These are phyloP conservation scores for Hanseniaspora gamundiae DNA, from an alignment of 1,139 yeast species.

Conservation along the genomic window DNA sequence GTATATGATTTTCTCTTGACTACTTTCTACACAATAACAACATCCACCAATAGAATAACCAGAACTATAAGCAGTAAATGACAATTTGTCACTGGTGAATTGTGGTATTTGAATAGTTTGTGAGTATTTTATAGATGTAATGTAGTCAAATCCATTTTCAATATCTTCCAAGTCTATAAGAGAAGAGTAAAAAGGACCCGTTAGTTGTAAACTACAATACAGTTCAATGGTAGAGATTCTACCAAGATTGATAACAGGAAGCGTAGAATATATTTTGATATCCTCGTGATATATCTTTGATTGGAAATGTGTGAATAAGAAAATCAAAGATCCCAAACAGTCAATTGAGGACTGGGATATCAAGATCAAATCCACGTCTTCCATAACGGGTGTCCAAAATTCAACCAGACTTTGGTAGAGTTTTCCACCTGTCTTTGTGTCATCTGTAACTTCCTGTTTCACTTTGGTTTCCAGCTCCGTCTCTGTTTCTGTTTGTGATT, in stretches of 20 bases:
- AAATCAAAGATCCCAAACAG: conserved; percentile 70
- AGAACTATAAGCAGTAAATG: conserved; percentile 74
- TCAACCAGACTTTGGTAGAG: conserved; percentile 15
- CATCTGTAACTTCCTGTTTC: conserved; percentile 20
- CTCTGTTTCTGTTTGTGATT: background rate
- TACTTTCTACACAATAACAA: conserved; percentile 6
- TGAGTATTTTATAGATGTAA: conserved; percentile 60
- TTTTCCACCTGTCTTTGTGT: conserved; percentile 1
- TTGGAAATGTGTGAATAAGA: conserved; percentile 47
- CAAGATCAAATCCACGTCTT: conserved; percentile 52
- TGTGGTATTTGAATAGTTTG: conserved; percentile 50
- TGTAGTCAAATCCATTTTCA: conserved; percentile 64
- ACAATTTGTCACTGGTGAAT: conserved; percentile 47
- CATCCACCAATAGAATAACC: conserved; percentile 91
- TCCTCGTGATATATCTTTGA: conserved; percentile 23
- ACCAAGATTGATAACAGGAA: conserved; percentile 82
- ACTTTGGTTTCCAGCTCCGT: conserved; percentile 1
- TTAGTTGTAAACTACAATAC: conserved; percentile 57
- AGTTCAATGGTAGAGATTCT: conserved; percentile 73
- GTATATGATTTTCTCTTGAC: conserved; percentile 49
- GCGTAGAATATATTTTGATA: conserved; percentile 73
- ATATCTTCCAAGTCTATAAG: conserved; percentile 60
- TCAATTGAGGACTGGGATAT: conserved; percentile 79
- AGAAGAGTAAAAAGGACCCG: conserved; percentile 61
- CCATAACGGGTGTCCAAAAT: conserved; percentile 34